A percentile compares a stretch with the other conserved stretches of the same genome.
phyloP scores from a whole-genome alignment of 129 eudicot species.

The Lonicera japonica region DNA sequence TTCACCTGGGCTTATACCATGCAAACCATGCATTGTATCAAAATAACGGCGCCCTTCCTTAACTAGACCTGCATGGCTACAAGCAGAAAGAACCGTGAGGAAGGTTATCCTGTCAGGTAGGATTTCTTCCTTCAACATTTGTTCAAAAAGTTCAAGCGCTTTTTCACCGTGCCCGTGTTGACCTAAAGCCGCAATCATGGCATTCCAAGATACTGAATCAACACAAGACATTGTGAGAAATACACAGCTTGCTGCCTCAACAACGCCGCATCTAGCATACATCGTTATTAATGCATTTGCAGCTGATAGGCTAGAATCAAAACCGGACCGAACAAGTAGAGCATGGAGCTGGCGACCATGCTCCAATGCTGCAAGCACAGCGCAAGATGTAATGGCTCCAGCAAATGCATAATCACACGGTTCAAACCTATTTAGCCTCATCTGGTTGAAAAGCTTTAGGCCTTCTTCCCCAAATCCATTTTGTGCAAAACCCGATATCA shows the following conservation, averaged over 20 bases:
- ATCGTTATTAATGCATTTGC: slow-evolving; percentile 78
- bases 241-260: slow-evolving; percentile 41
- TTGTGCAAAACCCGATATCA: slow-evolving; percentile 81
- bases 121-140: slow-evolving; percentile 60
- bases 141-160: slow-evolving; percentile 57
- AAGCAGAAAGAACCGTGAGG: slow-evolving; percentile 77
- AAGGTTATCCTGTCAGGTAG: slow-evolving; percentile 69
- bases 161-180: slow-evolving; percentile 73
- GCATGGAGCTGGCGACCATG: slow-evolving; percentile 91
- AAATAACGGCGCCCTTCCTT: slow-evolving; percentile 56
- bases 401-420: slow-evolving; percentile 86
- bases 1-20: slow-evolving; percentile 69
- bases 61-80: slow-evolving; percentile 84
- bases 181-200: slow-evolving; percentile 86
- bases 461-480: slow-evolving; percentile 74
- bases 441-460: slow-evolving; percentile 56
- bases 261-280: slow-evolving; percentile 80
- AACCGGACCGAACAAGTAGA: slow-evolving; percentile 59
- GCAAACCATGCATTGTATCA: slow-evolving; percentile 33
- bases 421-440: slow-evolving; percentile 45
- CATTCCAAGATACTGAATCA: slow-evolving; percentile 91
- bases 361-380: slow-evolving; percentile 71
- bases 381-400: slow-evolving; percentile 74
- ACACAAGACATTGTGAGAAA: slow-evolving; percentile 55
- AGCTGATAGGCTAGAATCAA: slow-evolving; percentile 72